A percentile compares a stretch with the other conserved stretches of the same genome.
phyloP scores from a whole-genome alignment of 1,284 basidiomycete species.

The Sporisorium scitamineum region DNA sequence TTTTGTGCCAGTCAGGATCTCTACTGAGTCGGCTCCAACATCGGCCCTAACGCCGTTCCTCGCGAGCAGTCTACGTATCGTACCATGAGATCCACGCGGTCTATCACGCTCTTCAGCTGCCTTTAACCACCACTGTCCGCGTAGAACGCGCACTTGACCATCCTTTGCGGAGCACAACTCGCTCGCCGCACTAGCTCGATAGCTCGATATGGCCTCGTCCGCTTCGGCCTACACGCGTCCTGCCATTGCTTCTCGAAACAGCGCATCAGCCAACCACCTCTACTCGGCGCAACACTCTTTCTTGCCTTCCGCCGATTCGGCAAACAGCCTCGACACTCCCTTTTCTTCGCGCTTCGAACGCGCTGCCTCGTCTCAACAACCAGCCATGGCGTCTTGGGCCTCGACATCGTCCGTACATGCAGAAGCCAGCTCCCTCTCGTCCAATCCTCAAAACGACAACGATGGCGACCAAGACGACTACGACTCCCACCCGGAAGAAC shows the following conservation, averaged over 20 bases:
- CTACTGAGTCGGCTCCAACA: neutral
- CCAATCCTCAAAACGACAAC: conserved; percentile 20
- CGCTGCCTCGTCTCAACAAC: conserved; percentile 18
- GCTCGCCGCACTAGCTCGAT: neutral
- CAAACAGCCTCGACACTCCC: conserved; percentile 26
- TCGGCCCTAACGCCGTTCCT: neutral
- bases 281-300: conserved; percentile 21
- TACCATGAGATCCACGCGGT: conserved; percentile 13
- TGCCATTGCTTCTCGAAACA: neutral
- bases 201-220: conserved; percentile 22
- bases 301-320: conserved; percentile 20
- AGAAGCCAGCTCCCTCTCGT: conserved; percentile 20
- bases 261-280: conserved; percentile 6
- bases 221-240: conserved; percentile 7
- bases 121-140: conserved; percentile 2
- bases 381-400: conserved; percentile 25
- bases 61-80: conserved; percentile 7
- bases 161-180: too few species aligned
- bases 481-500: conserved; percentile 53
- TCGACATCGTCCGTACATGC: conserved; percentile 25
- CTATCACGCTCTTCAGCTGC: conserved; percentile 6
- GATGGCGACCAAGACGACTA: conserved; percentile 14
- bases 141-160: neutral
- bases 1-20: conserved; percentile 19
- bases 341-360: conserved; percentile 28